Conservation (phyloP, 2,329 filamentous ascomycete species). For the Fusarium incarnatum region DNA sequence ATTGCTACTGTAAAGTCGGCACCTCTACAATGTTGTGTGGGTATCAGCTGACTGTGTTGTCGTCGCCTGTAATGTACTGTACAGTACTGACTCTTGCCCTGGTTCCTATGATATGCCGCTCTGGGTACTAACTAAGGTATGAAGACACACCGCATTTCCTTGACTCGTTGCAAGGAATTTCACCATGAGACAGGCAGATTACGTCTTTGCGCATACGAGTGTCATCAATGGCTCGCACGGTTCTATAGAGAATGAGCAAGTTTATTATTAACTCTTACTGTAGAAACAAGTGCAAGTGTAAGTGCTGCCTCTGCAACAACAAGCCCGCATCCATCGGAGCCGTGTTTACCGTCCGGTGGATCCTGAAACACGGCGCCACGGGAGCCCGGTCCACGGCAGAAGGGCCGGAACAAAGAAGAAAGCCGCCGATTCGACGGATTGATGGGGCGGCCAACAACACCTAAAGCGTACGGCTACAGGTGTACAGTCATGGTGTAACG, state of each 20-base stretch:
- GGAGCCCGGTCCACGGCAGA: conserved; percentile 17
- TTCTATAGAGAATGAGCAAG: background rate
- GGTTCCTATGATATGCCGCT: background rate
- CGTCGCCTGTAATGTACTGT: background rate
- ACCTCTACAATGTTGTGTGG: background rate
- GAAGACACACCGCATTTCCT: conserved; percentile 4
- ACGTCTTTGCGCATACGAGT: background rate
- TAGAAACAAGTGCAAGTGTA: background rate
- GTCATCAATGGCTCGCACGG: background rate
- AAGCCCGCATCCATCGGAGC: conserved; percentile 13
- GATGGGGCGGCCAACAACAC: conserved; percentile 1
- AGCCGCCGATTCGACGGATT: conserved; percentile 24
- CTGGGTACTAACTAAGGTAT: background rate
- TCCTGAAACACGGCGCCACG: conserved; percentile 35
- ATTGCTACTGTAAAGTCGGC: background rate
- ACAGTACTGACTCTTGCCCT: background rate
- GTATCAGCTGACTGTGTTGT: conserved; percentile 10
- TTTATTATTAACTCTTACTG: background rate
- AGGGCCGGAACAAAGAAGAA: conserved; percentile 1
- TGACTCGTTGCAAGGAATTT: conserved; percentile 10
- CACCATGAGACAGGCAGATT: background rate
- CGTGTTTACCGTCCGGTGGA: conserved; percentile 15
- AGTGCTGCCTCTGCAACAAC: background rate
- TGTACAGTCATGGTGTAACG: background rate
- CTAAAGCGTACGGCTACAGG: background rate